Conservation (phyloP, 768 basidiomycete species). For the Melanogaster broomeanus region DNA sequence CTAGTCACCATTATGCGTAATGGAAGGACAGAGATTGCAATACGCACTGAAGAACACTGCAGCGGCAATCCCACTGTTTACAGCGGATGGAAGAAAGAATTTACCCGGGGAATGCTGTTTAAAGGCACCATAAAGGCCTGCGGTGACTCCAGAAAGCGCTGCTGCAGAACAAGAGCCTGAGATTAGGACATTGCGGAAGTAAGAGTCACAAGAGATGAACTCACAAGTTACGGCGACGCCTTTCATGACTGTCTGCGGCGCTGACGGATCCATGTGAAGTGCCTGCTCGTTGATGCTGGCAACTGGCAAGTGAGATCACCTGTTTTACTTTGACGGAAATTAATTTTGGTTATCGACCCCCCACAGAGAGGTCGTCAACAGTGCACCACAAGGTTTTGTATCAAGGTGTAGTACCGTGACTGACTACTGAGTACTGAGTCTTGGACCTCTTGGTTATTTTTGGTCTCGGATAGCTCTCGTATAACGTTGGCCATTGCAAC, state of each 20-base stretch:
- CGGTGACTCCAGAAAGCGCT: slow-evolving; percentile 48
- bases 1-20: not conserved
- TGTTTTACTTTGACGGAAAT: no score
- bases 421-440: no score
- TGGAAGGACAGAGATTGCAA: not conserved
- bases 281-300: not conserved
- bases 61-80: slow-evolving; percentile 74
- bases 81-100: slow-evolving; percentile 58
- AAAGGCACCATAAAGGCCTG: slow-evolving; percentile 47
- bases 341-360: not conserved
- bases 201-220: slow-evolving; percentile 51
- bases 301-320: not conserved
- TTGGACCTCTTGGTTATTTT: no score
- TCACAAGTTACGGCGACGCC: slow-evolving; percentile 75
- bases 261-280: slow-evolving; percentile 30
- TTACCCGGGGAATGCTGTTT: slow-evolving; percentile 48
- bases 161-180: slow-evolving; percentile 51
- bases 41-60: slow-evolving; percentile 77
- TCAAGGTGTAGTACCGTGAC: not conserved
- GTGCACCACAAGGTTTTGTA: not conserved
- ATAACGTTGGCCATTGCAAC: no score
- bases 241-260: slow-evolving; percentile 47
- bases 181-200: slow-evolving; percentile 23
- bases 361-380: not conserved
- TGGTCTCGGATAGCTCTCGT: not conserved